Base-by-base conservation (phyloP, 1,139 yeast species). In the Meyerozyma sp. region DNA sequence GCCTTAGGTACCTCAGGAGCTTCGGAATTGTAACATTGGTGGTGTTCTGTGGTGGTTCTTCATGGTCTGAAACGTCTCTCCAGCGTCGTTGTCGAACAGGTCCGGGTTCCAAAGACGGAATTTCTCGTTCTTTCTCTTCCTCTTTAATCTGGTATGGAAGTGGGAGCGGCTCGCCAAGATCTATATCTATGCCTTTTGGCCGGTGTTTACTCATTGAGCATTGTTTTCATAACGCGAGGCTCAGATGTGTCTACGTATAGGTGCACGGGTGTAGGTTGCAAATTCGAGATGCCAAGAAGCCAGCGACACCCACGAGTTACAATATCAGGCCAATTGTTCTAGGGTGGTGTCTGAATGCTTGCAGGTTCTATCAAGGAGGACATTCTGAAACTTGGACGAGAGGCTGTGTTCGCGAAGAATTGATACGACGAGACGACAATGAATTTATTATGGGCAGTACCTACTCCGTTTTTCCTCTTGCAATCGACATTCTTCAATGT, bases 111-210 rank as follows among this genome's bases (percentile, higher is more conserved):
- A 34, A 34, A 8, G 37, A 14, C 4, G 37, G 37, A 7, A 30
- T 8, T 34, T 18, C 25, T 9, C 11, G 37, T 25, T 34, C 35
- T 8, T 13, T 32, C 21, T 32, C 5, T 27, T 34, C 26, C 26
- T 18, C 16, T n/a, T 18, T 20, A 7, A 34, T 18, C 25, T 18
- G 13, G 26, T 34, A 34, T 10, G 37, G 25, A 10, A 34, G 26
- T 10, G 37, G 37, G n/a, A 34, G 37, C 8, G 37, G 37, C 21
- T 34, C 37, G 4, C 37, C 37, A 13, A 34, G 37, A 21, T 34
- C 37, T 20, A 34, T 9, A 34, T 34, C 26, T 9, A 34, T 13
- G 14, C 37, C 21, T 10, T 21, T 34, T 9, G 10, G 11, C n/a
- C 37, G 37, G 26, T 34, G 37, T 34, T 34, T 34, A 34, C 14